Percentiles rank a stretch among this genome's conserved stretches.
These are phyloP conservation scores for Alternaria incomplexa DNA, from an alignment of 2,329 filamentous ascomycete species.

Conservation along the genomic window DNA sequence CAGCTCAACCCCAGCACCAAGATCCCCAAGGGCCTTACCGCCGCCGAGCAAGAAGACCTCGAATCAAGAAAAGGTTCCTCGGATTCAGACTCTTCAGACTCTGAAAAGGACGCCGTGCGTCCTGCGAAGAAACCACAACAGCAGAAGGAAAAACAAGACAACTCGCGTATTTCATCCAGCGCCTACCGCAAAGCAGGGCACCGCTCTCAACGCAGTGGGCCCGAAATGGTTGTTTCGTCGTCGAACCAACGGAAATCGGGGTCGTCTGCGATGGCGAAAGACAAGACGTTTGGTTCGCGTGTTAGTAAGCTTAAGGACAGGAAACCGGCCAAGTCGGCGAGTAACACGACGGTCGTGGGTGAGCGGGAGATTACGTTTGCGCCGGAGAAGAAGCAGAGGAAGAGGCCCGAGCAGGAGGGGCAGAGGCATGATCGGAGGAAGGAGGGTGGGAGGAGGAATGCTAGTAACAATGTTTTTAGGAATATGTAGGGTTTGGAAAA, in stretches of 20 bases:
- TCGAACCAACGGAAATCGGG: constrained; percentile 40
- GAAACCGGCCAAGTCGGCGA: constrained; percentile 11
- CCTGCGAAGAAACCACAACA: constrained; percentile 34
- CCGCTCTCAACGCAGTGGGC: constrained; percentile 43
- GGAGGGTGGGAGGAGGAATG: constrained; percentile 68
- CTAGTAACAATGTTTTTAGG: constrained; percentile 77
- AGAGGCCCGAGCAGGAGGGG: constrained; percentile 32
- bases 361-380: constrained; percentile 75
- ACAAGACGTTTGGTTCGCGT: constrained; percentile 65
- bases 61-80: constrained; percentile 49
- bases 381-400: constrained; percentile 60
- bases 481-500: constrained; percentile 58
- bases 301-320: constrained; percentile 50
- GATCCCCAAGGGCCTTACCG: constrained; percentile 60
- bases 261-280: constrained; percentile 47
- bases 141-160: constrained; percentile 29
- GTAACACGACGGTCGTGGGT: constrained; percentile 50
- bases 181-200: constrained; percentile 67
- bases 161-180: constrained; percentile 65
- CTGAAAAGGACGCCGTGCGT: constrained; percentile 2
- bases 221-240: constrained; percentile 64
- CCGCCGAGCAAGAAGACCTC: constrained; percentile 66
- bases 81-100: constrained; percentile 30
- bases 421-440: constrained; percentile 46
- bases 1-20: constrained; percentile 87